A percentile compares a stretch with the other conserved stretches of the same genome.
These are phyloP conservation scores for Sclerotinia glacialis DNA, from an alignment of 2,329 filamentous ascomycete species.

Conservation along the genomic window DNA sequence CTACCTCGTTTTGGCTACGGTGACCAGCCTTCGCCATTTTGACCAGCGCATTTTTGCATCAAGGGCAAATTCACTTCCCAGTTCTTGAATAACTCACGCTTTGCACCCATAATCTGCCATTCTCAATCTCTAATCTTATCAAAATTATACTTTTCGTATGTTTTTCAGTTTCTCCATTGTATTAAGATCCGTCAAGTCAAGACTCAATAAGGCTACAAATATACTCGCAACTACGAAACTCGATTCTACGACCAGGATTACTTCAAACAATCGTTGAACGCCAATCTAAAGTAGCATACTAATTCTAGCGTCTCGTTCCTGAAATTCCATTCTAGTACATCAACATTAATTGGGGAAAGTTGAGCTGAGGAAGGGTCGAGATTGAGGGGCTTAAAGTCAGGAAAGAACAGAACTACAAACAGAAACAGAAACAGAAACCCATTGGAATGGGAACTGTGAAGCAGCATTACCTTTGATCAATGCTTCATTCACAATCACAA, in stretches of 20 bases:
- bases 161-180: neutral
- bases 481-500: neutral
- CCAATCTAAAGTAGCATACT: neutral
- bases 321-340: neutral
- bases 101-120: neutral
- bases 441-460: neutral
- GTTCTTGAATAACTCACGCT: constrained; percentile 1
- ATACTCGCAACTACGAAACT: constrained; percentile 4
- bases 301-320: constrained; percentile 18
- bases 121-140: neutral
- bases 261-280: constrained; percentile 12
- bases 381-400: constrained; percentile 6
- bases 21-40: constrained; percentile 22
- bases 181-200: neutral
- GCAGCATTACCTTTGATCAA: constrained; percentile 1
- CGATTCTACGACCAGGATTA: neutral
- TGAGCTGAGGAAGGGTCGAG: constrained; percentile 3
- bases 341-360: neutral
- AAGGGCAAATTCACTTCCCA: constrained; percentile 10
- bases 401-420: constrained; percentile 7
- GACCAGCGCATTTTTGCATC: constrained; percentile 24
- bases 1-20: constrained; percentile 11
- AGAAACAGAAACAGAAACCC: neutral
- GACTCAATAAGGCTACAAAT: neutral
- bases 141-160: neutral